Base-by-base conservation (phyloP, 768 basidiomycete genomes). In the Cytidiella melzeri region DNA sequence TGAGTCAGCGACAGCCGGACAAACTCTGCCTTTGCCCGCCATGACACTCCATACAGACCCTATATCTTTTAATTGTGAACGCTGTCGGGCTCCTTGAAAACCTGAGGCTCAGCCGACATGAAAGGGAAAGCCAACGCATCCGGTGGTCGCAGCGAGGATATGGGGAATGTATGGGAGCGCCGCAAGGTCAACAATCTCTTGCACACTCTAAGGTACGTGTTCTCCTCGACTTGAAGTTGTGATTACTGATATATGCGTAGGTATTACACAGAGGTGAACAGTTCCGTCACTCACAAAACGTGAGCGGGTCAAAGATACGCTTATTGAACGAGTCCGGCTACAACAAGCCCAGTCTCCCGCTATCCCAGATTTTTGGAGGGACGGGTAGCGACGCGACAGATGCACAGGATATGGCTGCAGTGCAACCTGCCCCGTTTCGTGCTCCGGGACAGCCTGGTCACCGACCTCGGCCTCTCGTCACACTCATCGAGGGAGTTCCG, bases 261-360 rank as follows among this genome's bases (percentile, higher is more conserved):
- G 37, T 20, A 55, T 43, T 38, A 44, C 40, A 3, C 51, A 87
- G 85, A 60, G 85, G 83, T 9, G 86, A 89, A 61, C 81, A 87
- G 38, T 86, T 82, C 50, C 73, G 84, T 46, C 86, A 76, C 53
- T 57, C 67, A 28, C 81, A 79, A 50, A 88, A 88, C 59, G 54
- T 76, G 5, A 71, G 60, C 48, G 58, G 64, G 24, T 60, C 57
- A 23, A 56, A 45, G 41, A 45, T 45, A 10, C 57, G 47, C 39
- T 38, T 48, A 11, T 41, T 36, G 0, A 37, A 50, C 7, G 23
- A 48, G 36, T 45, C 42, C 48, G 54, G 19, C 40, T 61, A 71
- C 53, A 74, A 71, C 57, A 61, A 69, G 26, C 76, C 75, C 11
- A 73, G 74, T 2, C 65, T 81, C 6, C 75, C 76, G 9, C 56